Base-by-base conservation (phyloP, 495 filamentous ascomycete genomes). In the Annulohypoxylon stygium region DNA sequence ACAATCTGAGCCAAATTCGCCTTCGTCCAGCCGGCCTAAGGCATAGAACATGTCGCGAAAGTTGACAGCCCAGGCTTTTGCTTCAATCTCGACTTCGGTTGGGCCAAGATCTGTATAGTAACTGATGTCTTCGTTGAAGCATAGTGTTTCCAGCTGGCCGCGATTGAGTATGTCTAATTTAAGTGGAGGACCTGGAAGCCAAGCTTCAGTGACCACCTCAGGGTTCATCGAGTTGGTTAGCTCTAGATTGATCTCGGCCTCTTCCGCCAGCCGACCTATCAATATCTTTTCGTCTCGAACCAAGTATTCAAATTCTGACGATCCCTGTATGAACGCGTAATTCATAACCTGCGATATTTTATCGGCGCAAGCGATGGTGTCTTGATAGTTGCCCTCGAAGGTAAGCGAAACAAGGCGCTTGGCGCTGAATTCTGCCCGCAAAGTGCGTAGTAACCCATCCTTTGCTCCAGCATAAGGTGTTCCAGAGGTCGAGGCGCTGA, bases 41-140 rank as follows among this genome's bases (percentile, higher is more conserved):
- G 83, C 79, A 9, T 81, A 76, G 18, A 83, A 79, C 4, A 86
- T 70, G 41, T 88, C 82, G 4, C 67, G 65, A 34, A 78, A 78
- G 25, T 53, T 77, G 1, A 84, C 12, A 1, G 70, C 76, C 65
- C 76, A 70, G 53, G 76, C 76, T 23, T 67, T 73, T 2, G 80
- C 72, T 67, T 76, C 64, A n/a, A 76, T 76, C n/a, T 84, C 80
- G 16, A 84, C 61, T 2, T 76, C 75, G 8, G 5, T 18, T 1
- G 74, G 67, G 1, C 50, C 65, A 0, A 82, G 68, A 4, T 58
- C 47, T 0, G 39, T 41, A 9, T 60, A 41, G 14, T 63, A 36
- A 4, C 14, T 34, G 0, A 12, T n/a, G 60, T 81, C 79, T n/a
- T 75, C 70, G 0, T 71, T 53, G 43, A 79, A 76, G 9, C 37